Percentiles rank a stretch among this genome's conserved stretches.
Conservation (phyloP, 1,284 basidiomycete genomes). For the Papiliotrema flavescens region DNA sequence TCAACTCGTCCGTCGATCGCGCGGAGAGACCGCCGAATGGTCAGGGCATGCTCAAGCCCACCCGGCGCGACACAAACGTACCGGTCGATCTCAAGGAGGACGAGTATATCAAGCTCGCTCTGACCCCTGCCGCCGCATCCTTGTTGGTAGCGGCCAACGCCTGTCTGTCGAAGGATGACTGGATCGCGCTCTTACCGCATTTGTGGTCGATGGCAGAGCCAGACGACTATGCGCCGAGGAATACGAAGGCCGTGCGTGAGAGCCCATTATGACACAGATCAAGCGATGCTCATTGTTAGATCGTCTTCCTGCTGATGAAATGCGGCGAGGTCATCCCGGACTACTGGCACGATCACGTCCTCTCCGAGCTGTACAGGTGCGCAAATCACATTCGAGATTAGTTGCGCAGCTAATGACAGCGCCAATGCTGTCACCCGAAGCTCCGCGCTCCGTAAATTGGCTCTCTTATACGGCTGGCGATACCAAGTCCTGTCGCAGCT, state of each 20-base stretch:
- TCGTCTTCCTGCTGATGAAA: conserved; percentile 38
- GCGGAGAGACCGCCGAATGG: not conserved
- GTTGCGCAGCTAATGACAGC: not conserved
- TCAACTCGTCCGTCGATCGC: not conserved
- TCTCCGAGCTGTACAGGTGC: conserved; percentile 24
- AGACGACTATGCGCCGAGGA: conserved; percentile 1
- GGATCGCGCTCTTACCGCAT: conserved; percentile 26
- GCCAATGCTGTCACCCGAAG: conserved; percentile 8
- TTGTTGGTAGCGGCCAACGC: conserved; percentile 31
- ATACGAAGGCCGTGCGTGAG: not conserved
- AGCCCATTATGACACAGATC: not conserved
- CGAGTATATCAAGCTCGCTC: not conserved
- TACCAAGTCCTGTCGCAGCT: conserved; percentile 33
- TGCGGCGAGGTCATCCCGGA: conserved; percentile 32
- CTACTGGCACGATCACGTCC: conserved; percentile 16
- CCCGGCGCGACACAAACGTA: not conserved
- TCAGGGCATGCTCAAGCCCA: not conserved
- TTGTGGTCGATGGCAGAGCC: conserved; percentile 21
- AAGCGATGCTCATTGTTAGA: not conserved
- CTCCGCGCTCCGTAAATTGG: conserved; percentile 26
- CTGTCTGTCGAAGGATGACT: conserved; percentile 27
- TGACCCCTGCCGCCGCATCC: not conserved
- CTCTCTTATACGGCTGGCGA: conserved; percentile 34
- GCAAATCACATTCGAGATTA: not conserved
- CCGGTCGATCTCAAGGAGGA: not conserved